phyloP scores from a whole-genome alignment of 352 stramenopile species.

The Phytophthora lateralis region DNA sequence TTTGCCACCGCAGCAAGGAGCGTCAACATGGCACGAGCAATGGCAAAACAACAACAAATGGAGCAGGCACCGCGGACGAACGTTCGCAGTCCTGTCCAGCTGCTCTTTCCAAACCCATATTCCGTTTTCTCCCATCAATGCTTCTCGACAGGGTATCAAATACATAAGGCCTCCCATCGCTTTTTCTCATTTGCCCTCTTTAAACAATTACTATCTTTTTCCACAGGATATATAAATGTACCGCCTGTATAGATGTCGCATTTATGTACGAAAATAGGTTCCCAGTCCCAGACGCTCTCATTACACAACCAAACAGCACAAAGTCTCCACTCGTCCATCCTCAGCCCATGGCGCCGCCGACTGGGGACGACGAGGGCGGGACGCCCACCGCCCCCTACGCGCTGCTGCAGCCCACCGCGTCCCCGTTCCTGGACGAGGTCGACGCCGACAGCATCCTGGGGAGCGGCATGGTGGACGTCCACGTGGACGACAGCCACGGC shows the following conservation, averaged over 20 bases:
- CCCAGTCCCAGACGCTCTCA: neutral
- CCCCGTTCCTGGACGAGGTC: slow-evolving; percentile 23
- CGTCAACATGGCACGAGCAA: too few relatives aligned
- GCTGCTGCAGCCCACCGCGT: slow-evolving; percentile 20
- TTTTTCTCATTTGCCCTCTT: neutral
- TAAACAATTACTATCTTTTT: neutral
- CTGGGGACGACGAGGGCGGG: slow-evolving; percentile 15
- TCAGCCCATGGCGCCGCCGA: neutral
- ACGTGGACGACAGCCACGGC: slow-evolving; percentile 35
- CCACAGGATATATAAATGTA: slow-evolving; percentile 19
- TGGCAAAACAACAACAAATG: too few relatives aligned
- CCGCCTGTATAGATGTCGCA: slow-evolving; percentile 18
- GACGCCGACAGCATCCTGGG: slow-evolving; percentile 36
- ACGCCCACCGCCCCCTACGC: slow-evolving; percentile 33
- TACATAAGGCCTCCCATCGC: neutral
- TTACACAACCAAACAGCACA: slow-evolving; percentile 11
- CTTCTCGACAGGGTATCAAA: neutral
- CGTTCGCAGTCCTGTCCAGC: too few relatives aligned
- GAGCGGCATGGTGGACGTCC: slow-evolving; percentile 35
- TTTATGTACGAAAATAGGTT: slow-evolving; percentile 21
- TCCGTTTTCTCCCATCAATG: too few relatives aligned
- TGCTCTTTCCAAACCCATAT: too few relatives aligned
- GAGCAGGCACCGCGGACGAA: too few relatives aligned
- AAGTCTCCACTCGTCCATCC: neutral
- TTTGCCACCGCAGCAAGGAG: too few relatives aligned